Evolutionary conservation across 169 alveolate genomes (phyloP), one percentile per base, ranked within the genome.

Genomic region (Babesia divergens): DNA sequence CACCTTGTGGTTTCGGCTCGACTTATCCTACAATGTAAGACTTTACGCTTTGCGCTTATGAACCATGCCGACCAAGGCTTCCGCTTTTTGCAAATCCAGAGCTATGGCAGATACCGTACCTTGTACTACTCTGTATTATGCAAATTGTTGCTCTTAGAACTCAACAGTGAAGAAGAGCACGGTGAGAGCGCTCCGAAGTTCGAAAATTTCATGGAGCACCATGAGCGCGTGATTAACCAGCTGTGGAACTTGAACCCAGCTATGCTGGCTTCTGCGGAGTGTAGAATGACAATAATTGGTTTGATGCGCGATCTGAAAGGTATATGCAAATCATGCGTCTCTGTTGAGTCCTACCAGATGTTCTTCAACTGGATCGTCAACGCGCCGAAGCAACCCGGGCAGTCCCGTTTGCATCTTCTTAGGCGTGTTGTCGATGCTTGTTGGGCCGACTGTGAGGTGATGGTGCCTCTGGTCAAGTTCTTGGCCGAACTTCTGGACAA

Each of bases 1-100:
- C 96, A 94, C 59, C 82, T 95, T 24, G 94, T 95, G 47, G 94
- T 95, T 50, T 89, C 94, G 20, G 98, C 97, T 18, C 85, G 96
- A 24, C 89, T 95, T 58, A 84, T 95, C 22, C 90, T 95, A 68
- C 93, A 93, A 79, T 93, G 94, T 54, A 95, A 93, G 42, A 93
- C 94, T 72, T 94, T 91, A 32, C 40, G 89, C 52, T 83, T 77
- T 24, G 80, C 89, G 32, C 76, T 89, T 31, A 76, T 81, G 35
- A 89, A 85, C 71, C 85, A 90, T 40, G 72, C 82, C 35, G 91
- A 76, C 52, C 67, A 53, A 22, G 58, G 60, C 29, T 83, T 83
- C 68, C 56, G 83, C 53, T 89, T 89, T 54, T 67, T 89, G 26
- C 81, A 74, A 16, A 44, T 79, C 18, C 79, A 85, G 7, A 56